Conservation (phyloP, 768 basidiomycete species). For the Paxillus rubicundulus region DNA sequence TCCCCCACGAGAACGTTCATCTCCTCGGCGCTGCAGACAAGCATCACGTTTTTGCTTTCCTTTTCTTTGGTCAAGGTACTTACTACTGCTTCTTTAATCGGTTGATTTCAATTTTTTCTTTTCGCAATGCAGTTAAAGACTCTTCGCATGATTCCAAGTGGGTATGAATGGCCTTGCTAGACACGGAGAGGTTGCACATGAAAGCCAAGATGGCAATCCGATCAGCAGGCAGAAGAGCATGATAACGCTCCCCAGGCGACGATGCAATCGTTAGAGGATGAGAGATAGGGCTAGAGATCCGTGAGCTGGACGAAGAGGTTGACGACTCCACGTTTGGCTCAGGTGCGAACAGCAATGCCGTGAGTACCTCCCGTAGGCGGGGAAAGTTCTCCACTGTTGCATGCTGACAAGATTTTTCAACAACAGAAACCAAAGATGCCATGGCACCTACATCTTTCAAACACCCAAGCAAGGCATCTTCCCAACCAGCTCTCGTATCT, state of each 20-base stretch:
- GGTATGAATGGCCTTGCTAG: constrained; percentile 82
- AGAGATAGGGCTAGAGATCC: constrained; percentile 46
- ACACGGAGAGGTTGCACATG: constrained; percentile 85
- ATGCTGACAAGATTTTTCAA: constrained; percentile 46
- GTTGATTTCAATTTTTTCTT: constrained; percentile 95
- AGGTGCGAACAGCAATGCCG: constrained; percentile 69
- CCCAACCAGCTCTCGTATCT: constrained; percentile 86
- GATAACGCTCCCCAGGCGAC: constrained; percentile 67
- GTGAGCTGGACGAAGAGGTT: constrained; percentile 45
- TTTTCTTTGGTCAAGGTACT: constrained; percentile 34
- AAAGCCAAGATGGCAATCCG: constrained; percentile 85
- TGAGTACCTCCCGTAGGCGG: constrained; percentile 65
- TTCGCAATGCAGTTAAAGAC: constrained; percentile 86
- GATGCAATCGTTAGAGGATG: constrained; percentile 41
- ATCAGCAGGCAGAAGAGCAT: constrained; percentile 67
- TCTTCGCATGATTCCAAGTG: constrained; percentile 92
- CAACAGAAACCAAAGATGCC: neutral
- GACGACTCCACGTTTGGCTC: constrained; percentile 43
- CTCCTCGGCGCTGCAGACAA: constrained; percentile 58
- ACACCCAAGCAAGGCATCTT: constrained; percentile 85
- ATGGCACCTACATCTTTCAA: constrained; percentile 78
- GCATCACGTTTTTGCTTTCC: constrained; percentile 12
- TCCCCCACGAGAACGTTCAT: constrained; percentile 66
- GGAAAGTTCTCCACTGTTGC: constrained; percentile 74
- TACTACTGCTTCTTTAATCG: constrained; percentile 85